Base-by-base conservation (phyloP, 495 filamentous ascomycete genomes). In the Neurospora sp. region DNA sequence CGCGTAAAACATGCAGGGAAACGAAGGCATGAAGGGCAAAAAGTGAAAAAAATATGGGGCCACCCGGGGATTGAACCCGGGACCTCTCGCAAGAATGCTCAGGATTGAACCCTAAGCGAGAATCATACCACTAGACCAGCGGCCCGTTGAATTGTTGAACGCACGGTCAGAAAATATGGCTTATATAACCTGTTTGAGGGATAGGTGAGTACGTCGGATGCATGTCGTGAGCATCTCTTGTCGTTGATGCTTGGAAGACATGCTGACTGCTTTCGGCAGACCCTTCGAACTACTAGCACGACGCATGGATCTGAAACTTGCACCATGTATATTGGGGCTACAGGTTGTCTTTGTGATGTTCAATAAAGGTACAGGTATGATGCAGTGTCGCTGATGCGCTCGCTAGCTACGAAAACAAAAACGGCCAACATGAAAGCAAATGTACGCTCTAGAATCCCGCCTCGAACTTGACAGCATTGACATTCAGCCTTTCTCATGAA, bases 121-220 rank as follows among this genome's bases (percentile, higher is more conserved):
- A 62, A 62, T 62, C 27, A 62, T 62, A 62, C 54, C 54, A 62
- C 54, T 62, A 62, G 54, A 62, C 54, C 54, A 62, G 54, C 54
- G 49, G 49, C 49, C 49, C 49, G 54, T 4, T 16, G 23, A 62
- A 62, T 62, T 16, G 23, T 31, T 62, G 5, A 62, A 9, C 14
- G 27, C 6, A 35, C 0, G 2, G 1, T 35, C 0, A 14, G 18
- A 3, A 35, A 1, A 9, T 35, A 0, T 7, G 2, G 2, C 9
- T 11, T 27, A 54, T 2, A 20, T 46, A 20, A 4, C 6, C 7
- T n/a, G 16, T 1, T 20, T 6, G 12, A 6, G 1, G 8, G 18
- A 20, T 9, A 4, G 5, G 3, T 20, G 8, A 10, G 18, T 10
- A 46, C 18, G 0, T 8, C 18, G 18, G 44, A 10, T 46, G n/a